phyloP scores from a whole-genome alignment of 2,329 filamentous ascomycete genomes.

The Ophiostoma populinum region DNA sequence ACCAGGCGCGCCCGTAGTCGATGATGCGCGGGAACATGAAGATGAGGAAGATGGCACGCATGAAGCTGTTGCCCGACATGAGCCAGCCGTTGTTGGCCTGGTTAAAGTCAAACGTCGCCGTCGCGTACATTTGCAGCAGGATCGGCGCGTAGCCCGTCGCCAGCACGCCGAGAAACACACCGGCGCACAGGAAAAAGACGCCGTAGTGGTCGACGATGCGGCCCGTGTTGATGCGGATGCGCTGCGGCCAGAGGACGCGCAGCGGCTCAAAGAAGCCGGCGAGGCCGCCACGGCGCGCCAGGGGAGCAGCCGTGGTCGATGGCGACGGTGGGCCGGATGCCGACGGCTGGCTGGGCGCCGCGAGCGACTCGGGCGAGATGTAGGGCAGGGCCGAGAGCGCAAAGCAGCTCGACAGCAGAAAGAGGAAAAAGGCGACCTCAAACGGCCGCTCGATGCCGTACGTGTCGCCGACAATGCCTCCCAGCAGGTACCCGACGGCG shows the following conservation, averaged over 20 bases:
- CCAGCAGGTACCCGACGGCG: constrained; percentile 36
- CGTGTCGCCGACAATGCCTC: constrained; percentile 45
- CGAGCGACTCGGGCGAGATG: constrained; percentile 25
- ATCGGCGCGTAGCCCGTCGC: constrained; percentile 51
- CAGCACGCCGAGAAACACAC: constrained; percentile 48
- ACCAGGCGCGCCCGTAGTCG: constrained; percentile 15
- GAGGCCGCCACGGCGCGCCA: constrained; percentile 19
- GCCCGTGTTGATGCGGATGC: constrained; percentile 33
- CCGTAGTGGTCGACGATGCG: constrained; percentile 38
- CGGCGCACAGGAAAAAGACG: constrained; percentile 43
- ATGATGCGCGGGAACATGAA: constrained; percentile 37
- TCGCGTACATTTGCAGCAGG: constrained; percentile 42
- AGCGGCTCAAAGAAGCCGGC: constrained; percentile 45
- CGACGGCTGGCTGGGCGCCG: constrained; percentile 31
- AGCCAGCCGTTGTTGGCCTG: constrained; percentile 39
- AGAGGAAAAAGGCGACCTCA: constrained; percentile 42
- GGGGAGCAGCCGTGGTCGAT: too few species aligned
- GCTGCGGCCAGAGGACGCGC: constrained; percentile 41
- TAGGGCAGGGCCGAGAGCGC: constrained; percentile 27
- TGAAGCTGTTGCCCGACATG: constrained; percentile 36
- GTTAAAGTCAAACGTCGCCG: constrained; percentile 34
- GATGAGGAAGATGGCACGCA: constrained; percentile 37
- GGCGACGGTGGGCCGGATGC: constrained; percentile 40
- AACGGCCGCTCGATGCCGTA: constrained; percentile 50
- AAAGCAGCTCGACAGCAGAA: constrained; percentile 27